Conservation (phyloP, 2,329 filamentous ascomycete species). For the Arthrinium puccinioides region DNA sequence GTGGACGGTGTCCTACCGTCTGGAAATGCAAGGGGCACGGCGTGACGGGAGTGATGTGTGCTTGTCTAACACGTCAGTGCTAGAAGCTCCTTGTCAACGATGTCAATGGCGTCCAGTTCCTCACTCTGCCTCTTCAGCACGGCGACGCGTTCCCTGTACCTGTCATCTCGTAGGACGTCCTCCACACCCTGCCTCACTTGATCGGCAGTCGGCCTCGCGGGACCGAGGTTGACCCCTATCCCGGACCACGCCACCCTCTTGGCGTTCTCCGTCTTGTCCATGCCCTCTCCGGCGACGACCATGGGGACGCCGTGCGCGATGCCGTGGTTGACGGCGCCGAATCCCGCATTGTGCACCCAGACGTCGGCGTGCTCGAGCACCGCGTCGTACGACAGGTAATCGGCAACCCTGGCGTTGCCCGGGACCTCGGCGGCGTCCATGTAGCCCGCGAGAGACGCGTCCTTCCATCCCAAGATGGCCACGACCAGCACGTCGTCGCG, state of each 20-base stretch:
- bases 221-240: slow-evolving; percentile 24
- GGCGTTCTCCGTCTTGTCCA: slow-evolving; percentile 33
- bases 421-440: slow-evolving; percentile 12
- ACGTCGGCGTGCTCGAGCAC: slow-evolving; percentile 26
- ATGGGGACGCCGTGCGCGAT: slow-evolving; percentile 31
- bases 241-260: slow-evolving; percentile 25
- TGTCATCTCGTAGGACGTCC: slow-evolving; percentile 15
- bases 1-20: no score
- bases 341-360: slow-evolving; percentile 34
- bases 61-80: no score
- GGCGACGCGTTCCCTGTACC: slow-evolving; percentile 13
- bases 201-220: slow-evolving; percentile 16
- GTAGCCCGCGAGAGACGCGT: slow-evolving; percentile 15
- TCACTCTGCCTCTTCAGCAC: slow-evolving; percentile 20
- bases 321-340: slow-evolving; percentile 31
- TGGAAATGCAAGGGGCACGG: no score
- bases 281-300: slow-evolving; percentile 31
- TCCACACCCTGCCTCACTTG: slow-evolving; percentile 21
- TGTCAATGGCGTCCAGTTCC: slow-evolving; percentile 20
- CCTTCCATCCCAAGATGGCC: slow-evolving; percentile 27
- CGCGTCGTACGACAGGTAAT: slow-evolving; percentile 31
- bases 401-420: slow-evolving; percentile 23
- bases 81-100: slow-evolving; percentile 20
- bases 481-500: slow-evolving; percentile 21
- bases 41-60: no score